phyloP scores from a whole-genome alignment of 192 early-diverging fungal species.

The Dissophora ornata region DNA sequence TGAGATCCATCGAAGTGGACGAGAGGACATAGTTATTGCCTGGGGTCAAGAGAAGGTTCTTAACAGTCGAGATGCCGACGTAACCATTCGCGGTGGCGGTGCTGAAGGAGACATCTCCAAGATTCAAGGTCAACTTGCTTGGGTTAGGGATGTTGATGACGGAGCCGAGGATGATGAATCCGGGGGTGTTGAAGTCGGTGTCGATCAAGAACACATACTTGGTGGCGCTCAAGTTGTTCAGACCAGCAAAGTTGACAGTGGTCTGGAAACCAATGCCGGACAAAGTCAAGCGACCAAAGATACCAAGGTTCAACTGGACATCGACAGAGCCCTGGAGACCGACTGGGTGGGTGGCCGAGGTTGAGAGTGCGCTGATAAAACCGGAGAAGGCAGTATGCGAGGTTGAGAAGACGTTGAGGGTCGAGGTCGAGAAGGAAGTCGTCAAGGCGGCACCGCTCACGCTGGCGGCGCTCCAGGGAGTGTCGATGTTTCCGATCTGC shows the following conservation, averaged over 20 bases:
- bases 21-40: constrained; percentile 37
- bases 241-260: constrained; percentile 15
- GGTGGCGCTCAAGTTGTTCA: constrained; percentile 24
- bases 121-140: constrained; percentile 20
- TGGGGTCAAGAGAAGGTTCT: constrained; percentile 19
- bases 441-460: constrained; percentile 22
- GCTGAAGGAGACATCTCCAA: constrained; percentile 28
- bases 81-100: constrained; percentile 2
- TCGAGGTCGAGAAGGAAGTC: constrained; percentile 25
- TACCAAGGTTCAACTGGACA: constrained; percentile 43
- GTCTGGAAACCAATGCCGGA: constrained; percentile 41
- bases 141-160: constrained; percentile 41
- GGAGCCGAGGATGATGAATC: constrained; percentile 8
- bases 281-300: constrained; percentile 33
- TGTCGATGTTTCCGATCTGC: constrained; percentile 34
- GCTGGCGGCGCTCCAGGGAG: constrained; percentile 27
- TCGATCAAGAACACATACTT: constrained; percentile 31
- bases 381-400: constrained; percentile 27
- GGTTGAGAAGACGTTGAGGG: constrained; percentile 33
- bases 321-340: constrained; percentile 43
- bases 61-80: constrained; percentile 34
- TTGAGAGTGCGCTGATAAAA: constrained; percentile 27
- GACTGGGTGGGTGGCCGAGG: constrained; percentile 9
- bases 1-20: constrained; percentile 3
- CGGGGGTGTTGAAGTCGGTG: constrained; percentile 4